These are phyloP conservation scores for Blastocystis sp. DNA, from an alignment of 352 stramenopile genomes.

Conservation along the genomic window DNA sequence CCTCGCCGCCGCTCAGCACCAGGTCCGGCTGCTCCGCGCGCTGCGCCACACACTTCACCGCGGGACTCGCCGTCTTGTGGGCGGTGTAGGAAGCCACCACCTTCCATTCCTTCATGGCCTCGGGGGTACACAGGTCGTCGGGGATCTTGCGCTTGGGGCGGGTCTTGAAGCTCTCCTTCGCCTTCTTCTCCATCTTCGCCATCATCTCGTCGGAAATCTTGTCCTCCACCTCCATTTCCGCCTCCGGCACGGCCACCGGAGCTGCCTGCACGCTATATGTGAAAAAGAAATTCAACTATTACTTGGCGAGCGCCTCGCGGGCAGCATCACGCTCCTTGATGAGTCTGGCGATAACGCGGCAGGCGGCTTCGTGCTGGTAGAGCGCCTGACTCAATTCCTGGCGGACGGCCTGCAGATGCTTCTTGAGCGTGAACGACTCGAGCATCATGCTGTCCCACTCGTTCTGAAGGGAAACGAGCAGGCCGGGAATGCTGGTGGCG, in stretches of 20 bases:
- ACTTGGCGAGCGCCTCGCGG: slow-evolving; percentile 73
- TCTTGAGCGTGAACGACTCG: slow-evolving; percentile 88
- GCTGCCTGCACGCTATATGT: slow-evolving; percentile 47
- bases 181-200: slow-evolving; percentile 62
- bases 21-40: slow-evolving; percentile 69
- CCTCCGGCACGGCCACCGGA: slow-evolving; percentile 13
- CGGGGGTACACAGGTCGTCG: slow-evolving; percentile 70
- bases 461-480: slow-evolving; percentile 79
- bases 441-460: slow-evolving; percentile 90
- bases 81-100: slow-evolving; percentile 71
- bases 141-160: slow-evolving; percentile 70
- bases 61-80: slow-evolving; percentile 75
- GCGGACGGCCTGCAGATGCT: slow-evolving; percentile 88
- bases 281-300: slow-evolving; percentile 67
- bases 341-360: slow-evolving; percentile 87
- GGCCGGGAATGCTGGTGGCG: slow-evolving; percentile 71
- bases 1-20: slow-evolving; percentile 74
- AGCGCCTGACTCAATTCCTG: slow-evolving; percentile 87
- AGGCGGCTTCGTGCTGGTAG: slow-evolving; percentile 92
- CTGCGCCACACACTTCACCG: slow-evolving; percentile 73
- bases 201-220: slow-evolving; percentile 69
- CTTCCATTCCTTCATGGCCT: slow-evolving; percentile 67
- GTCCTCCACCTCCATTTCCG: slow-evolving; percentile 44
- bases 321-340: slow-evolving; percentile 79
- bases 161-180: slow-evolving; percentile 70